phyloP scores from a whole-genome alignment of 2,329 filamentous ascomycete species.

The Tympanopsis confertula region DNA sequence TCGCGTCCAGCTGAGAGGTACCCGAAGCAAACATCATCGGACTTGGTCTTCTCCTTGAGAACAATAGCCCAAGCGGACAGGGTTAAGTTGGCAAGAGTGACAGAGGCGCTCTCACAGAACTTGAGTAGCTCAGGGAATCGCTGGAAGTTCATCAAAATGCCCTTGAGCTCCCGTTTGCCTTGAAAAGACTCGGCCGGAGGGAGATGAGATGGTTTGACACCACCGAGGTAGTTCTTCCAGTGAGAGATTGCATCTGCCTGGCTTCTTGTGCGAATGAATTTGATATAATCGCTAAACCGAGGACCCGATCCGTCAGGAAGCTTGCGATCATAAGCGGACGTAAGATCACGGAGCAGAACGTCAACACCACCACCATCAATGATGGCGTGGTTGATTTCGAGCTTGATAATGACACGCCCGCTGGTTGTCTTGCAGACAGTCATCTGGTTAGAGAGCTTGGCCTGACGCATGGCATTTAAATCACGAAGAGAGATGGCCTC shows the following conservation, averaged over 20 bases:
- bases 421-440: constrained; percentile 26
- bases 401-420: constrained; percentile 24
- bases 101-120: constrained; percentile 25
- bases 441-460: constrained; percentile 28
- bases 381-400: constrained; percentile 37
- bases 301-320: constrained; percentile 20
- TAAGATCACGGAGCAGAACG: constrained; percentile 31
- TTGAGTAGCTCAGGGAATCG: constrained; percentile 15
- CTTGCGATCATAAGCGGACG: constrained; percentile 28
- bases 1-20: constrained; percentile 21
- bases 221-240: constrained; percentile 30
- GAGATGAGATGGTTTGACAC: constrained; percentile 31
- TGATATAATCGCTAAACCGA: constrained; percentile 22
- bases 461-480: constrained; percentile 5
- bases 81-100: constrained; percentile 34
- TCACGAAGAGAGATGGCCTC: constrained; percentile 15
- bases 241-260: constrained; percentile 21
- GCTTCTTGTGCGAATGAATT: constrained; percentile 14
- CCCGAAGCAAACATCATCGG: constrained; percentile 26
- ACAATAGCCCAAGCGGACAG: constrained; percentile 25
- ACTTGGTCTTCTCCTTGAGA: constrained; percentile 21
- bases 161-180: constrained; percentile 7
- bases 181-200: constrained; percentile 14
- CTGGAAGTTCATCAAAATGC: constrained; percentile 7
- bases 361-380: constrained; percentile 38